Base-by-base conservation (phyloP, 306 rosid genomes). In the Oxytropis ochrocephala region DNA sequence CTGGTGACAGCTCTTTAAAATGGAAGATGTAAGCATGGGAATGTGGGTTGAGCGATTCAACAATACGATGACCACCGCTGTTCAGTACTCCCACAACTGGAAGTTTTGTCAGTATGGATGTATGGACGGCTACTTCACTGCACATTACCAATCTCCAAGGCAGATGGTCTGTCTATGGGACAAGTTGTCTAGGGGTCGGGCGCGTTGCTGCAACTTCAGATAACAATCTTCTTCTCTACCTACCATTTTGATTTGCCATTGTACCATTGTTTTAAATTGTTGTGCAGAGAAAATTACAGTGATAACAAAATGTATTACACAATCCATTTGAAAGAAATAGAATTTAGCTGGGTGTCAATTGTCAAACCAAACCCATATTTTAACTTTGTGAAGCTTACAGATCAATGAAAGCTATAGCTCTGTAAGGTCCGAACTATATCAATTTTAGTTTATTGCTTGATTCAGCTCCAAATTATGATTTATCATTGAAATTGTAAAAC, bases 21-120 rank as follows among this genome's bases (percentile, higher is more conserved):
- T 94, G 98, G 98, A 94, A 73, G 98, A 94, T 81, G 98, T 94
- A 79, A 94, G 98, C 94, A 85, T 94, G 98, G 98, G 98, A 73
- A 88, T 90, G 98, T 94, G 98, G 98, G 97, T 94, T 0, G 89
- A 86, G 79, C 88, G 86, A 50, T 93, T 88, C 78, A 93, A 91
- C 84, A 54, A 76, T 7, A 78, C 78, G 0, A 21, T 64, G 69
- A 38, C 21, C 0, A 38, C 21, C 0, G 64, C 69, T 0, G 96
- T 94, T 18, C 96, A 84, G 71, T 94, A 94, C 81, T 88, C 99
- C 0, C 99, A 94, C 76, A 91, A 74, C 86, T 94, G 99, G 99
- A 94, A 91, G 76, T 94, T 91, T 72, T 94, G 99, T 83, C 99
- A 94, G 83, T 94, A 94, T 35, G 97, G 97, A 16, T 94, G 99